Evolutionary conservation across 352 stramenopile species (phyloP), one percentile per base, ranked within the genome.

Genomic region (Globisporangium mamillatum): DNA sequence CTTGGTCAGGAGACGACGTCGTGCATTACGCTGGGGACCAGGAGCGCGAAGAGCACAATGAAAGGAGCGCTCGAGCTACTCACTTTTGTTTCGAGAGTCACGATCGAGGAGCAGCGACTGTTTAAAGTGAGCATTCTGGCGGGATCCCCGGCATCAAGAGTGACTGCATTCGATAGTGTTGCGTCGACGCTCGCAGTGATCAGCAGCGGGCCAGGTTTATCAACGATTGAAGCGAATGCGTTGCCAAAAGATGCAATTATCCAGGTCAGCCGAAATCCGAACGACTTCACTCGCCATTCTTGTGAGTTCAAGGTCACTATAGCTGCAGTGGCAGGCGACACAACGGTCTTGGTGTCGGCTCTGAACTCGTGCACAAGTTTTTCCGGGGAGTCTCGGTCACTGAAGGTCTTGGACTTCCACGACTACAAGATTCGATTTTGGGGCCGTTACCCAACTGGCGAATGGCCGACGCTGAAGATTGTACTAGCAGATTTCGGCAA

Each of bases 391-490:
- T 52, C 74, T 38, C 73, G 86, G 12, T 68, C 75, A 0, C 66
- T 94, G 36, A 83, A 85, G 58, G 64, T 93, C 14, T 69, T 93
- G 10, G 84, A 94, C 52, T 80, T 92, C 52, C 72, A 86, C 32
- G 82, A 90, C 66, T 93, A 88, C 56, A 86, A 88, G 34, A 84
- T 94, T 18, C 80, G 77, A 4, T 89, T 94, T 24, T 88, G 78
- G 74, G 87, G 87, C 0, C 64, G 71, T 10, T 91, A 92, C 71
- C 82, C 84, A 22, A 91, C 84, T 0, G 83, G 86, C 1, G 32
- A 83, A 32, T 94, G 87, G 87, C 87, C 87, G 20, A 91, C 83
- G 20, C 67, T 94, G 20, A 76, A 86, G 63, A 71, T 93, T 27
- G 77, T 91, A 27, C 32, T 55, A 2, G 48, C 57, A 1, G 62